phyloP scores from a whole-genome alignment of 164 flowering plant species.

The Nymphaea thermarum region DNA sequence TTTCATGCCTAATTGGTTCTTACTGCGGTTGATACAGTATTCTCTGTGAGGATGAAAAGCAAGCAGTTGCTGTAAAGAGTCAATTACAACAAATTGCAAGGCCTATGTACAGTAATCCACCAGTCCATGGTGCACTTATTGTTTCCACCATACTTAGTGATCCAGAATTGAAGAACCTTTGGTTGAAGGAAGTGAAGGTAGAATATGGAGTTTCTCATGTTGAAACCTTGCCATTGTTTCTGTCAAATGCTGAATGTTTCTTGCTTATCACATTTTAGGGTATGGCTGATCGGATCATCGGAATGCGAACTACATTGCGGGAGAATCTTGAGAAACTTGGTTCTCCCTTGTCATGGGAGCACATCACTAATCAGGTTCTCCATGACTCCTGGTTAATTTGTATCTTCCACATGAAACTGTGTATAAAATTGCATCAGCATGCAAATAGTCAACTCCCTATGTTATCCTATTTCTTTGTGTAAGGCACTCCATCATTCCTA shows the following conservation, averaged over 20 bases:
- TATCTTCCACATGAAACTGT: not conserved
- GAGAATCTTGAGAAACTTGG: conserved; percentile 79
- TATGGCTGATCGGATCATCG: conserved; percentile 95
- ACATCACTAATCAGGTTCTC: conserved; percentile 77
- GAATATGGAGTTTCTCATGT: not conserved
- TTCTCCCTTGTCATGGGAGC: conserved; percentile 86
- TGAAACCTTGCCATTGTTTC: not conserved
- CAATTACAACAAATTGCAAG: conserved; percentile 94
- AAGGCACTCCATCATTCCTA: too few relatives aligned
- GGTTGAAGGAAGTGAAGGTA: conserved; percentile 98
- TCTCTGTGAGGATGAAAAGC: conserved; percentile 84
- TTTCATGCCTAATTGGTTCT: not conserved
- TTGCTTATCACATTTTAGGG: conserved; percentile 27
- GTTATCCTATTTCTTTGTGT: too few relatives aligned
- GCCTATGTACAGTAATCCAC: conserved; percentile 98
- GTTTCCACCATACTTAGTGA: conserved; percentile 76
- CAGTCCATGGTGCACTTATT: conserved; percentile 84
- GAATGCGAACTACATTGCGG: conserved; percentile 66
- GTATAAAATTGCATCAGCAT: too few relatives aligned
- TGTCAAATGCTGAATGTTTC: not conserved
- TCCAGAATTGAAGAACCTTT: conserved; percentile 67
- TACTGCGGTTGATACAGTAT: conserved; percentile 29
- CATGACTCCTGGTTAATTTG: not conserved
- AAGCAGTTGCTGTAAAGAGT: conserved; percentile 86
- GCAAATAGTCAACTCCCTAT: too few relatives aligned